These are phyloP conservation scores for Solanum virginianum DNA, from an alignment of 257 asterid species.

Conservation along the genomic window DNA sequence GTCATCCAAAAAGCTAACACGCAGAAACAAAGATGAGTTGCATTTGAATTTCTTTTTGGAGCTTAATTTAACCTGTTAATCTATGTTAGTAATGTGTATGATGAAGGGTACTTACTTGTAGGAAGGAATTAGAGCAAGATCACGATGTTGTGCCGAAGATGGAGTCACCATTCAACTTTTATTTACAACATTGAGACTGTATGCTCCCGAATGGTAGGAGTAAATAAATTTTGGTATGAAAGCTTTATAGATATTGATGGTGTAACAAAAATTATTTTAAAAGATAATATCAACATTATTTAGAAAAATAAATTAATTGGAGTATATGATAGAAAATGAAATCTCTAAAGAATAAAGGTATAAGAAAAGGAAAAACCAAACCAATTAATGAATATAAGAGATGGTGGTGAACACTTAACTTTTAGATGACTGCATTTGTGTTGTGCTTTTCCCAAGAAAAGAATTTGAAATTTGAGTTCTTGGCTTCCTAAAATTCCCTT, in stretches of 20 bases:
- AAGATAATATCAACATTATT: background rate
- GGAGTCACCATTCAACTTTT: background rate
- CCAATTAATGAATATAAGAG: background rate
- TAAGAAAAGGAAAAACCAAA: background rate
- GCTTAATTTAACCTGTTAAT: background rate
- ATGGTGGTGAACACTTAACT: background rate
- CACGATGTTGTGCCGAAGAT: background rate
- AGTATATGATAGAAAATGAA: background rate
- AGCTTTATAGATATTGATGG: background rate
- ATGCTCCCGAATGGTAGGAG: background rate
- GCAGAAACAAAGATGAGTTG: background rate
- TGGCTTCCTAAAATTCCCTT: slow-evolving; percentile 6
- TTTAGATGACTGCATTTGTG: no score
- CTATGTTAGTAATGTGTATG: background rate
- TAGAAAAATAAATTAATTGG: background rate
- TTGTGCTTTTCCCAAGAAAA: background rate
- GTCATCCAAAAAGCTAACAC: background rate
- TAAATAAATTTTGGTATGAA: background rate
- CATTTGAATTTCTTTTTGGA: background rate
- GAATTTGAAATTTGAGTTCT: background rate
- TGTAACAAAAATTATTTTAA: background rate
- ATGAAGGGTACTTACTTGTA: slow-evolving; percentile 39
- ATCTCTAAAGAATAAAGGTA: background rate
- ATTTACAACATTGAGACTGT: slow-evolving; percentile 6
- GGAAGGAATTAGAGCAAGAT: slow-evolving; percentile 30